Evolutionary conservation across 164 flowering plant genomes (phyloP), one percentile per base, ranked within the genome.

Genomic region (Cinnamomum chago): DNA sequence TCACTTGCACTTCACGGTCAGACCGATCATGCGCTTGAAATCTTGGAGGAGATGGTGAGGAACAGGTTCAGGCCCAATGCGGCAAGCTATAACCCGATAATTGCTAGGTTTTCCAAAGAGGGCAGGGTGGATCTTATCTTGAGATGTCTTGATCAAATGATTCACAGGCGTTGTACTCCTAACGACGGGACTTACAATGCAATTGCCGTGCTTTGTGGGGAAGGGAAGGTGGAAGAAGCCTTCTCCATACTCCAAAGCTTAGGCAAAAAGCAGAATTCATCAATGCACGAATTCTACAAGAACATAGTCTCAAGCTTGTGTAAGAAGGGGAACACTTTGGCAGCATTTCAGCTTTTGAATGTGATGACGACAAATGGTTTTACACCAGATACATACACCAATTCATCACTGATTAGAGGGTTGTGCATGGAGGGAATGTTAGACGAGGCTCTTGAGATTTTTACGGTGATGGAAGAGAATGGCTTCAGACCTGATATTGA

Each of bases 111-210:
- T 3, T 90, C 95, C 77, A 86, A 79, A 70, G 93, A 95, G 58
- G 88, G 89, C 60, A 86, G 87, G 70, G 84, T 92, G 2, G 90
- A 90, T 72, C 78, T 75, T 58, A 94, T 83, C 18, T 76, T 85
- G 2, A 81, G 85, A 68, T 89, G 90, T 80, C 83, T 95, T 28
- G 89, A 90, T 67, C 82, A 87, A 68, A 93, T 95, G 99, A 80
- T 84, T 10, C 75, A 40, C 52, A 79, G 79, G 50, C 86, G 82
- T 3, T 88, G 90, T 67, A 78, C 51, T 70, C 95, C 94, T 27
- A 89, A 95, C 76, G 95, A 90, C 28, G 94, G 96, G 60, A 95
- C 99, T 6, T 92, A 88, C 67, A 90, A 88, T 81, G 91, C 97
- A 14, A 81, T 95, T 65, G 88, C 97, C 13, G 78, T 78, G 70